Percentiles rank a stretch among this genome's conserved stretches.
These are phyloP conservation scores for Smittium mucronatum DNA, from an alignment of 371 early-diverging fungal species.

Conservation along the genomic window DNA sequence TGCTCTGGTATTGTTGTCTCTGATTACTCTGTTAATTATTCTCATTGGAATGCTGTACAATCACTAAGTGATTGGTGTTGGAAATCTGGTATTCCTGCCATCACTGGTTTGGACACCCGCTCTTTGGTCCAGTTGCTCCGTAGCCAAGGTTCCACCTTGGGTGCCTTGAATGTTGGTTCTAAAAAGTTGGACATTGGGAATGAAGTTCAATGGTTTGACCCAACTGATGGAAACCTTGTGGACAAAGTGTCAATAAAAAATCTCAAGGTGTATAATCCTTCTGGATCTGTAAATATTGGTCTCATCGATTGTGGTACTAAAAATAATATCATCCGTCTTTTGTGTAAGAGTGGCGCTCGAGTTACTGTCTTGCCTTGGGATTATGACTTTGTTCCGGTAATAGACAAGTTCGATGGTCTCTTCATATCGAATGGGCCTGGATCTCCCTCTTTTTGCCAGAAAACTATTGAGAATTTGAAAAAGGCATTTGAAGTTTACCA, in stretches of 20 bases:
- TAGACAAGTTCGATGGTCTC: constrained; percentile 65
- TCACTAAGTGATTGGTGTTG: constrained; percentile 79
- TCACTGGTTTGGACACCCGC: constrained; percentile 90
- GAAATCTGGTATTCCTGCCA: constrained; percentile 71
- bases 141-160: constrained; percentile 71
- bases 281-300: constrained; percentile 58
- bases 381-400: constrained; percentile 47
- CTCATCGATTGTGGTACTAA: constrained; percentile 86
- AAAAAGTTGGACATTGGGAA: constrained; percentile 21
- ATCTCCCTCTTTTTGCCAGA: constrained; percentile 51
- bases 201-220: constrained; percentile 49
- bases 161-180: constrained; percentile 46
- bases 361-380: constrained; percentile 82
- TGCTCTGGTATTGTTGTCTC: constrained; percentile 74
- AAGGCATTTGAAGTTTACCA: constrained; percentile 42
- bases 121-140: constrained; percentile 77
- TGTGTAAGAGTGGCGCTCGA: constrained; percentile 59
- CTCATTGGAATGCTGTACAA: constrained; percentile 82
- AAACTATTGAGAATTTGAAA: constrained; percentile 55
- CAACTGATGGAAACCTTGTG: constrained; percentile 66
- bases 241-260: constrained; percentile 55
- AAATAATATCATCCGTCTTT: constrained; percentile 78
- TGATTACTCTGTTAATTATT: constrained; percentile 73
- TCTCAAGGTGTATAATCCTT: constrained; percentile 54
- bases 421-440: constrained; percentile 93